phyloP scores from a whole-genome alignment of 495 filamentous ascomycete genomes.

The Hypoxylon fuscum region DNA sequence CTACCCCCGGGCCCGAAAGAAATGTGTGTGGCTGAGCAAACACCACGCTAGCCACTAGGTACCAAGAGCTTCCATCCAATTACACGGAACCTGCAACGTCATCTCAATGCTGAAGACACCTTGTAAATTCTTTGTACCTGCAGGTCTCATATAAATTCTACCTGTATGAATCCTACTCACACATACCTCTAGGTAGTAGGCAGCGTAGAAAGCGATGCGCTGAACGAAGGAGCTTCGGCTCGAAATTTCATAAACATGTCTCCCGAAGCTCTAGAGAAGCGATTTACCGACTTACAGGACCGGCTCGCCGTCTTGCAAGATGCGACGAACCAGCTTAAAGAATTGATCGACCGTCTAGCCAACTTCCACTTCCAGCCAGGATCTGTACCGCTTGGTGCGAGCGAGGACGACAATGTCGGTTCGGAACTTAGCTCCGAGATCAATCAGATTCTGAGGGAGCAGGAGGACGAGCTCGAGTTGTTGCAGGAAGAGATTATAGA shows the following conservation, averaged over 20 bases:
- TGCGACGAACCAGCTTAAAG: constrained; percentile 70
- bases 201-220: neutral
- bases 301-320: constrained; percentile 75
- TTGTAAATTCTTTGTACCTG: constrained; percentile 1
- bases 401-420: constrained; percentile 69
- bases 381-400: constrained; percentile 58
- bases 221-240: constrained; percentile 15
- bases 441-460: constrained; percentile 79
- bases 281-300: constrained; percentile 69
- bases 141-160: constrained; percentile 9
- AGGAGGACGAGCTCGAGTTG: constrained; percentile 87
- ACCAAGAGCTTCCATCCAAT: neutral
- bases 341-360: constrained; percentile 78
- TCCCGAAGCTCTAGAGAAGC: constrained; percentile 67
- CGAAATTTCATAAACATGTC: constrained; percentile 56
- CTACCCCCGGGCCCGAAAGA: too few relatives aligned
- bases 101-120: constrained; percentile 13
- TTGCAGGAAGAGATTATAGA: constrained; percentile 81
- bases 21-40: constrained; percentile 1
- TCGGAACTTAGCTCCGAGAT: constrained; percentile 86
- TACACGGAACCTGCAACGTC: constrained; percentile 33
- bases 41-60: constrained; percentile 12
- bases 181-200: too few relatives aligned
- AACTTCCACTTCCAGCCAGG: constrained; percentile 73
- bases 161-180: neutral